phyloP scores from a whole-genome alignment of 2,329 filamentous ascomycete species.

The Aspergillus hiratsukae region DNA sequence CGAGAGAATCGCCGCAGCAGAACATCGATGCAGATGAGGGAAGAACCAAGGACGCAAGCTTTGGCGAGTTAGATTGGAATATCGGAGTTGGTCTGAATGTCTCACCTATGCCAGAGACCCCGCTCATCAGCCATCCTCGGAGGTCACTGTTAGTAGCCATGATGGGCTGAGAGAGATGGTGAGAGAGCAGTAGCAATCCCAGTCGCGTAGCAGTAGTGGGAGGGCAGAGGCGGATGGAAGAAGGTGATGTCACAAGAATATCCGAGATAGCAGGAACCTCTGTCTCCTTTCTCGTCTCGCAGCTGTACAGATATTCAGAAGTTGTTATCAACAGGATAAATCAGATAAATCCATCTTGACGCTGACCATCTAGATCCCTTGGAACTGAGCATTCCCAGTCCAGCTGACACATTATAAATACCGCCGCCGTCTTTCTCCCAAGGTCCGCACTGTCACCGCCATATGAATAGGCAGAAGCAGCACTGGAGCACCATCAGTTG shows the following conservation, averaged over 20 bases:
- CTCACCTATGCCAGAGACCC: conserved; percentile 71
- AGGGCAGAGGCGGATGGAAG: neutral
- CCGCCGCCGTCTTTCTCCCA: neutral
- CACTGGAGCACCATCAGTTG: too few species aligned
- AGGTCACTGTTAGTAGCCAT: conserved; percentile 70
- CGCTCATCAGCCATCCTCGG: conserved; percentile 87
- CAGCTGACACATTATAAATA: neutral
- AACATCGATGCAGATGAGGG: conserved; percentile 82
- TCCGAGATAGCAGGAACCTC: neutral
- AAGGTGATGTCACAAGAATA: neutral
- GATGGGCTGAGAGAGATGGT: conserved; percentile 11
- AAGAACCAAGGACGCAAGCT: conserved; percentile 65
- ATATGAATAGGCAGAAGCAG: neutral
- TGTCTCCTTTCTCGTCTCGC: neutral
- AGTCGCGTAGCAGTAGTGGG: neutral
- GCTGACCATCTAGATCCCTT: neutral
- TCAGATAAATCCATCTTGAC: neutral
- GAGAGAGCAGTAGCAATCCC: conserved; percentile 2
- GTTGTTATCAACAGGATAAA: neutral
- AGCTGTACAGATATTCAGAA: neutral
- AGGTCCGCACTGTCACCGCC: neutral
- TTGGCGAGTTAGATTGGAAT: conserved; percentile 9
- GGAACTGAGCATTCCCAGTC: neutral
- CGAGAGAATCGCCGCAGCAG: conserved; percentile 68
- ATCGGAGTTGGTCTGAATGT: conserved; percentile 2